Evolutionary conservation across 257 asterid species (phyloP).

Genomic region (Salvia miltiorrhiza): DNA sequence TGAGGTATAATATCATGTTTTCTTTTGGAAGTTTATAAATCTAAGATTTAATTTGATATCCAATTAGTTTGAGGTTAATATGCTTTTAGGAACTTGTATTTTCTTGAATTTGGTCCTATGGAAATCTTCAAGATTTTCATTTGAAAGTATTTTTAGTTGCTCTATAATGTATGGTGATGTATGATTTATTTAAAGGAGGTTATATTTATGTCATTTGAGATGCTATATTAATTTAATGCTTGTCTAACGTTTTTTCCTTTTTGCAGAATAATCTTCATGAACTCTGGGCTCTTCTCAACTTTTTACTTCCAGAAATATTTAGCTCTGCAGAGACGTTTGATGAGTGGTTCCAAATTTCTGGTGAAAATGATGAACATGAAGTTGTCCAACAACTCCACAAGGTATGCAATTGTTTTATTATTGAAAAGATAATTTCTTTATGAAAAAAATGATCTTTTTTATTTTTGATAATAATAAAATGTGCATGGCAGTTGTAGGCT

Average conservation of each 20-base stretch:
- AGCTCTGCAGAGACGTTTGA: constrained; percentile 99
- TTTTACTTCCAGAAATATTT: constrained; percentile 96
- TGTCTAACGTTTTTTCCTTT: constrained; percentile 4
- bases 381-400: constrained; percentile 99
- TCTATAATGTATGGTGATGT: not conserved
- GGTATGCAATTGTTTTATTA: constrained; percentile 40
- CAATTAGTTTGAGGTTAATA: not conserved
- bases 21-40: constrained; percentile 9
- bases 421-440: not conserved
- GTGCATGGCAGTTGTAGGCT: not conserved
- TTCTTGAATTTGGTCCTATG: not conserved
- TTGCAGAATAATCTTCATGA: constrained; percentile 99
- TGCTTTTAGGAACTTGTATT: not conserved
- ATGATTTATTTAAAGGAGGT: not conserved
- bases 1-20: not conserved
- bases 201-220: not conserved
- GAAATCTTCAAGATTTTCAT: not conserved
- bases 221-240: constrained; percentile 10
- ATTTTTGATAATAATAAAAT: not conserved
- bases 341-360: constrained; percentile 99
- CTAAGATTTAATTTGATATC: not conserved
- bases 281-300: constrained; percentile 97
- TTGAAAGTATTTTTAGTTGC: not conserved
- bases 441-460: not conserved
- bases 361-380: constrained; percentile 98